phyloP scores from a whole-genome alignment of 2,329 filamentous ascomycete species.

The Furcasterigmium sp. region DNA sequence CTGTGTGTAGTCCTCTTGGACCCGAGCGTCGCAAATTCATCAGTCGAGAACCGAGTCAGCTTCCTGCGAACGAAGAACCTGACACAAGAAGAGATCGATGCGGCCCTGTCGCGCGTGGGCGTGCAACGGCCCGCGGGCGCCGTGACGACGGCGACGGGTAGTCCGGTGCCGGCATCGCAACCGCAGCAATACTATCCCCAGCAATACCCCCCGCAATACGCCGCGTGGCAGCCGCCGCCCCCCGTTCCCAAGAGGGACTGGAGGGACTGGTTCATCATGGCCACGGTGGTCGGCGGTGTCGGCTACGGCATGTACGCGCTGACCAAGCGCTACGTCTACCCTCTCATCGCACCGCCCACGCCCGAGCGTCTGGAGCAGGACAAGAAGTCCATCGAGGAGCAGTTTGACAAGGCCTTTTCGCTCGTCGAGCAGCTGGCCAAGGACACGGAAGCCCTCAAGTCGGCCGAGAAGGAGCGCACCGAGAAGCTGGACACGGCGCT shows the following conservation, averaged over 20 bases:
- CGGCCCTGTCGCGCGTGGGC: constrained; percentile 71
- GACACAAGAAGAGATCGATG: constrained; percentile 90
- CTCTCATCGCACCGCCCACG: constrained; percentile 87
- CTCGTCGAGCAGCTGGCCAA: constrained; percentile 87
- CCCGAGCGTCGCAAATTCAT: constrained; percentile 80
- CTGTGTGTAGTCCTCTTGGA: constrained; percentile 73
- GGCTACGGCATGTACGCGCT: constrained; percentile 85
- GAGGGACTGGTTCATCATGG: constrained; percentile 99
- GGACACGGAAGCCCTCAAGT: constrained; percentile 85
- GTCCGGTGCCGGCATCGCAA: constrained; percentile 36
- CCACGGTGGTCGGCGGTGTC: constrained; percentile 85
- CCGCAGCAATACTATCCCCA: constrained; percentile 37
- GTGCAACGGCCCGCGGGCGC: constrained; percentile 42
- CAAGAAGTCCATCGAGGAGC: constrained; percentile 86
- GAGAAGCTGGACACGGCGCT: constrained; percentile 78
- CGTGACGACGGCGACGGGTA: constrained; percentile 33
- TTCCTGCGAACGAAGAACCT: constrained; percentile 97
- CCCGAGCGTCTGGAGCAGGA: constrained; percentile 91
- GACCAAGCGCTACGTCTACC: constrained; percentile 88
- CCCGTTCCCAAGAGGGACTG: constrained; percentile 78
- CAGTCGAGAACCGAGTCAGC: constrained; percentile 87
- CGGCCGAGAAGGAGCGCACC: constrained; percentile 77
- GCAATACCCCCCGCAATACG: constrained; percentile 43
- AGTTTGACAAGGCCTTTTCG: constrained; percentile 87
- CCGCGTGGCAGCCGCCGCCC: constrained; percentile 53